Evolutionary conservation across 305 asterid genomes (phyloP).

Genomic region (Solanum aculeatissimum): DNA sequence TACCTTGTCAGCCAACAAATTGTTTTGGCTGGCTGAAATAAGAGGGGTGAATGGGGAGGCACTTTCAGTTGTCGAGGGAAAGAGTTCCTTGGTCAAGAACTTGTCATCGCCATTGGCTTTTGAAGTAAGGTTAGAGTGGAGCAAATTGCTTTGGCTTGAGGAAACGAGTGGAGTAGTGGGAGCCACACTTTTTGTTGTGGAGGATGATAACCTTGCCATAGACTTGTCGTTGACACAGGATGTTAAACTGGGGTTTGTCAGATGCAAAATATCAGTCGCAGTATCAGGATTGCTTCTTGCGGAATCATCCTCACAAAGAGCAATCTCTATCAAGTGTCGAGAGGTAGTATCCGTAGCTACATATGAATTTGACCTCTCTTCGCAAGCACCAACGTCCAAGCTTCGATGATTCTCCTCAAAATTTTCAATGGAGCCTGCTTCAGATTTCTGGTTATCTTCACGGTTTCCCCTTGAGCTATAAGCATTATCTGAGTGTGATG

Average conservation of each 20-base stretch:
- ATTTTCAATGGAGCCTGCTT: conserved; percentile 10
- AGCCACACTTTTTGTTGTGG: conserved; percentile 16
- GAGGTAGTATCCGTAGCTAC: conserved; percentile 9
- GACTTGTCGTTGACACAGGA: conserved; percentile 36
- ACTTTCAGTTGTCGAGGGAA: conserved; percentile 15
- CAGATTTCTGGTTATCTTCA: conserved; percentile 20
- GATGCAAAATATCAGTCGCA: background rate
- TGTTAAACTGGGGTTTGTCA: conserved; percentile 5
- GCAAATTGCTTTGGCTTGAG: conserved; percentile 22
- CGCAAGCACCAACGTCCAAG: conserved; percentile 21
- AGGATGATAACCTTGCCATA: conserved; percentile 23
- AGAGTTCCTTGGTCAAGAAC: conserved; percentile 36
- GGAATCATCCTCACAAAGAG: conserved; percentile 13
- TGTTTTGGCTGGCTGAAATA: conserved; percentile 24
- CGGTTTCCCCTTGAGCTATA: conserved; percentile 21
- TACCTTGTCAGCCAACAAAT: conserved; percentile 24
- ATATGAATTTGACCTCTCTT: conserved; percentile 16
- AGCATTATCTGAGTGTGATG: conserved; percentile 32
- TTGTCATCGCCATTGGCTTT: conserved; percentile 34
- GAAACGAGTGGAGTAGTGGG: conserved; percentile 21
- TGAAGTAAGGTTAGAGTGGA: conserved; percentile 11
- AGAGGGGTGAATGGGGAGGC: conserved; percentile 21
- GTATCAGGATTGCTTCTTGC: conserved; percentile 1
- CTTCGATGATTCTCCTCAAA: conserved; percentile 23
- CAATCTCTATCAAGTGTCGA: conserved; percentile 13